A percentile compares a stretch with the other conserved stretches of the same genome.
phyloP scores from a whole-genome alignment of 768 basidiomycete genomes.

The Phlebiopsis flavidoalba region DNA sequence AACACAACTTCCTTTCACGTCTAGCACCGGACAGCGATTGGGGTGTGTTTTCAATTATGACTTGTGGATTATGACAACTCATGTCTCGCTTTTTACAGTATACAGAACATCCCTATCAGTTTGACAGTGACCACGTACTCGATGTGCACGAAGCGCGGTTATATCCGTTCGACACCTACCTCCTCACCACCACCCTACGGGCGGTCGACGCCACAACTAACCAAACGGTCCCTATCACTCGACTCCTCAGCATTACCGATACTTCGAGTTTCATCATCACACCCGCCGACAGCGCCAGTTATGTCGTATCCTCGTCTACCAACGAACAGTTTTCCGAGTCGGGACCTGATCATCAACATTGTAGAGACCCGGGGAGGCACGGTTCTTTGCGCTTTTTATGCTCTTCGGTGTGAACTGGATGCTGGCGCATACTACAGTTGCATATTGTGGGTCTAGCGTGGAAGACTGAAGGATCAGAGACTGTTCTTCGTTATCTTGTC shows the following conservation, averaged over 20 bases:
- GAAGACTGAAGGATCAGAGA: constrained; percentile 25
- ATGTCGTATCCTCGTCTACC: constrained; percentile 12
- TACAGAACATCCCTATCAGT: constrained; percentile 52
- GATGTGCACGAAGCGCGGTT: constrained; percentile 49
- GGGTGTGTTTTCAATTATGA: constrained; percentile 29
- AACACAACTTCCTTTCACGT: constrained; percentile 36
- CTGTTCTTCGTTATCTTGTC: constrained; percentile 32
- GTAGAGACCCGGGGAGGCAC: constrained; percentile 39
- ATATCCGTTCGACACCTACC: constrained; percentile 56
- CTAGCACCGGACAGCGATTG: constrained; percentile 35
- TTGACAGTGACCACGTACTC: constrained; percentile 51
- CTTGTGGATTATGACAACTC: background rate
- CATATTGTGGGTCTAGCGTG: constrained; percentile 40
- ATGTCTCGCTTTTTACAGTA: constrained; percentile 26
- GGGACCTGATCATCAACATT: constrained; percentile 43
- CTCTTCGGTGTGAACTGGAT: constrained; percentile 49
- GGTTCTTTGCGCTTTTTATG: constrained; percentile 37
- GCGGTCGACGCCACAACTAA: constrained; percentile 29
- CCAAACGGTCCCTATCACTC: constrained; percentile 36
- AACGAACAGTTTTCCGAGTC: constrained; percentile 25
- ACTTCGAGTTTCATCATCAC: constrained; percentile 43
- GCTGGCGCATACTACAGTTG: constrained; percentile 47
- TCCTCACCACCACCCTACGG: constrained; percentile 43
- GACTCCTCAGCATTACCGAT: constrained; percentile 36
- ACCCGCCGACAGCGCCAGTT: constrained; percentile 36